Base-by-base conservation (phyloP, 306 rosid genomes). In the Inga leiocalycina region DNA sequence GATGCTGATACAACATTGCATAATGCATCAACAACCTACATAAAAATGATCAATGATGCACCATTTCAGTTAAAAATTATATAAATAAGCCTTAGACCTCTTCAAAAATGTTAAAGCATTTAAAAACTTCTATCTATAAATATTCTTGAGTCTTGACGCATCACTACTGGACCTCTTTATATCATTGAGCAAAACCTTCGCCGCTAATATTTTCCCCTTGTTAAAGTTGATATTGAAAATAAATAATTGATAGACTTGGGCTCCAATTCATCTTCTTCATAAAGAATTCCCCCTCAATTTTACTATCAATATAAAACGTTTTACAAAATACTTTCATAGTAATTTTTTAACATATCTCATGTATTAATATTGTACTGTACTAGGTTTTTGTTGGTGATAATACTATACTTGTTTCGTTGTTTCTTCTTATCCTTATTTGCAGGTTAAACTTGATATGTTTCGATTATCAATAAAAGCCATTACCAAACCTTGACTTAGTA, bases 1-100 rank as follows among this genome's bases (percentile, higher is more conserved):
- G 97, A 89, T 56, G 97, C 94, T 48, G 96, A 90, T 77, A 96
- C 99, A 73, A 96, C 99, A 68, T 96, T 92, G 93, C 97, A 96
- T 83, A 96, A 85, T 76, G 99, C 99, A 87, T 93, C 99, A 78
- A 96, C 96, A 57, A 96, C 97, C 99, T 96, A 82, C 30, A 81
- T 51, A 75, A 81, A 78, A 78, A 37, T 45, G 16, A 83, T 49
- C 81, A 82, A 62, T 24, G 37, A 64, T 54, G 41, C 61, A 67
- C 59, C 70, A 59, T 80, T 80, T 65, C 16, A 49, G 72, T 12
- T 43, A 66, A 56, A 78, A 51, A 37, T 54, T 35, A 64, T 24
- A 70, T 24, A 34, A 43, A 70, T 54, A 17, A 11, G 17, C 57
- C 49, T 49, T 17, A 35, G 14, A 82, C 41, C 51, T 34, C 64